Evolutionary conservation across 257 asterid genomes (phyloP), one percentile per base, ranked within the genome.

Genomic region (Solanum pinnatisectum): DNA sequence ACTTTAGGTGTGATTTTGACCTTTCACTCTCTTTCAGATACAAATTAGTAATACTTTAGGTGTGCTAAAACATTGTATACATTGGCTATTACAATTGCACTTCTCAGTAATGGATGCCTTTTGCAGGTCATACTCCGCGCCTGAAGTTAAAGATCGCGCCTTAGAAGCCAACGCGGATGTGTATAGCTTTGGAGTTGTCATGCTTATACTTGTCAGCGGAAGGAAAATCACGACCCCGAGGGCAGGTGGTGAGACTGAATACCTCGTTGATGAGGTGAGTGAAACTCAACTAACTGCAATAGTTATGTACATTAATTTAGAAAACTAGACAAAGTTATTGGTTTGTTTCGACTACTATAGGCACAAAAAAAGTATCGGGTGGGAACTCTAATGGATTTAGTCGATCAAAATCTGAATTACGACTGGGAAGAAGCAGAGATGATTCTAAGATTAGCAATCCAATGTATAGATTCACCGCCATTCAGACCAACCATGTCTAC

Each of bases 181-280:
- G 56, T 72, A 44, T 44, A 32, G 88, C 72, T 86, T 86, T 71
- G 88, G 88, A 72, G 84, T 30, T 86, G 68, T 86, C 39, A 40
- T 39, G 23, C 84, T 86, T 71, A 20, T 40, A 44, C 23, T 86
- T 39, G 14, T 86, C 63, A 86, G 84, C 23, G 84, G 88, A 42
- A 30, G 0, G 63, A 72, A 32, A 2, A 49, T 27, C 22, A 76
- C 1, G 23, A 86, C 39, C 42, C 60, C 15, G 4, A 52, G 35
- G 72, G 30, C 72, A 18, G 71, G 82, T 27, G 60, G 23, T 42
- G 81, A 46, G 3, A 33, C 59, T 16, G 44, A 44, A 14, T 86
- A 36, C 84, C 85, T 73, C 40, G 36, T 30, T 16, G 84, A 27
- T n/a, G 14, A 32, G 49, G 88, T 86, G 60, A 86, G 88, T 74